Percentiles rank a stretch among this genome's conserved stretches.
phyloP scores from a whole-genome alignment of 106 monocot genomes.

The Dendrobium nobile region DNA sequence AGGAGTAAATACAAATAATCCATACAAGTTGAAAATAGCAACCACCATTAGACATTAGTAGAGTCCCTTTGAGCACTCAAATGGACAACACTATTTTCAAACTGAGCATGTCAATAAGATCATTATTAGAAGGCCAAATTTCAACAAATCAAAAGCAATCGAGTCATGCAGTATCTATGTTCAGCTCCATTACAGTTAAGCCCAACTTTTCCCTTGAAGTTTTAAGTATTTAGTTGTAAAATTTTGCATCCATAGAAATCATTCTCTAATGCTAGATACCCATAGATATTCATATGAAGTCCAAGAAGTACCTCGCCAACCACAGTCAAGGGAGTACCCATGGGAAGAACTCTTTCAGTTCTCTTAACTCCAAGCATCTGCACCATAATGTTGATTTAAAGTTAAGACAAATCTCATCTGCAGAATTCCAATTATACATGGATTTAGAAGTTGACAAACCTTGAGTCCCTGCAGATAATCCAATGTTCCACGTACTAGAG shows the following conservation, averaged over 20 bases:
- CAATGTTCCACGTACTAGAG: slow-evolving; percentile 84
- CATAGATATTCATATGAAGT: neutral
- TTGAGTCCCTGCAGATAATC: slow-evolving; percentile 96
- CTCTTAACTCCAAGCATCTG: slow-evolving; percentile 96
- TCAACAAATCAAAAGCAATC: neutral
- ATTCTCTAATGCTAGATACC: slow-evolving; percentile 3
- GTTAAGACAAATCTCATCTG: neutral
- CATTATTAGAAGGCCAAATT: too few relatives aligned
- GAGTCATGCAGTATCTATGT: neutral
- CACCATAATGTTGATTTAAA: slow-evolving; percentile 5
- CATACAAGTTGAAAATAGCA: neutral
- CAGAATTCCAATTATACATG: neutral
- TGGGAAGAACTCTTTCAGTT: slow-evolving; percentile 83
- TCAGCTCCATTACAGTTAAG: neutral
- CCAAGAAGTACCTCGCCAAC: slow-evolving; percentile 82
- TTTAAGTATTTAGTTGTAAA: neutral
- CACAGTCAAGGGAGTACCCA: slow-evolving; percentile 85
- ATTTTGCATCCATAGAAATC: neutral
- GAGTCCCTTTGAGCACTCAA: too few relatives aligned
- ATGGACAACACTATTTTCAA: too few relatives aligned
- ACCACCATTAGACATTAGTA: neutral
- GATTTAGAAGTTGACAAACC: slow-evolving; percentile 34
- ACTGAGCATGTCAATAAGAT: too few relatives aligned
- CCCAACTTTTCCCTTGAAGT: neutral
- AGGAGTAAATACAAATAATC: neutral